Evolutionary conservation across 306 rosid genomes (phyloP), one percentile per base, ranked within the genome.

Genomic region (Hylodesmum podocarpum): DNA sequence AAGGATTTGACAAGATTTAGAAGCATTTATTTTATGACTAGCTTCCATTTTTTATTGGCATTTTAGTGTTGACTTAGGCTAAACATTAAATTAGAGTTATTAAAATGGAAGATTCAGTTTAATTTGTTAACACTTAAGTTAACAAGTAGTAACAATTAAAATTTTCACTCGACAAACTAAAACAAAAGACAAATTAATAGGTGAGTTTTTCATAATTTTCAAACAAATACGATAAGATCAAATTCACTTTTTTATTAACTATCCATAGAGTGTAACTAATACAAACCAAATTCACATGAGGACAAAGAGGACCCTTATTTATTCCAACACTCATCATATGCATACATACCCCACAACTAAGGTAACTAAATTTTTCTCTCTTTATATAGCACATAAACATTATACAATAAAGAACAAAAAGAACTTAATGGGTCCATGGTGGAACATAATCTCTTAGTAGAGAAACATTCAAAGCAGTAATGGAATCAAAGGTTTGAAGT

Each of bases 391-490:
- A 78, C 40, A 58, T 4, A 70, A 47, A 47, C 25, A 57, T 8
- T n/a, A n/a, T n/a, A n/a, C n/a, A 51, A n/a, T 2, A 24, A 55
- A 4, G 16, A 62, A 33, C 7, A 8, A 22, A 5, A 6, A 8
- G 37, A 72, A 53, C 47, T 43, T 55, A 70, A 46, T 59, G 71
- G 53, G 68, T 49, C 72, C 64, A 39, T 27, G 39, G 37, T 41
- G 2, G 47, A 44, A 50, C 37, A 62, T n/a, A n/a, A n/a, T 71
- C 83, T 79, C 66, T n/a, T 54, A 53, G 15, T 62, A 15, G 78
- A 79, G 83, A 46, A 44, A 59, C 58, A 63, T 14, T 34, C 61
- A 59, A 6, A 0, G 15, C 0, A 4, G 27, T 21, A 3, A 6
- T 3, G n/a, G 6, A 34, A 34, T 21, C 5, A 0, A 21, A 18